These are phyloP conservation scores for Fraxinus albicans DNA, from an alignment of 305 asterid species.

Conservation along the genomic window DNA sequence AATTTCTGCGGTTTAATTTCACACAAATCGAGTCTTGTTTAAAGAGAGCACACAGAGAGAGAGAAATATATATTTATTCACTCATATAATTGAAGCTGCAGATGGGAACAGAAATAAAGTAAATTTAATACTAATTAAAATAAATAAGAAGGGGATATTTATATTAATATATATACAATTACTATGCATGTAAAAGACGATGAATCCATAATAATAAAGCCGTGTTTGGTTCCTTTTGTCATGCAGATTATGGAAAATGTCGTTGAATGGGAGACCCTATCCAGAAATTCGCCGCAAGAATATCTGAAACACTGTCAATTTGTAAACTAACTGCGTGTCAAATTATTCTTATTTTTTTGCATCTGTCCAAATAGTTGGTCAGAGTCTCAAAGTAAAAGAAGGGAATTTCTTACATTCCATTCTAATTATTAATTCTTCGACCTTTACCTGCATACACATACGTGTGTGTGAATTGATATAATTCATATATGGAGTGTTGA, in stretches of 20 bases:
- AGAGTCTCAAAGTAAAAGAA: conserved; percentile 40
- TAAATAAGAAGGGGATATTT: neutral
- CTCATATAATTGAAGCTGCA: neutral
- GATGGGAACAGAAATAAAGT: conserved; percentile 28
- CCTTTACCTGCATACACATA: conserved; percentile 1
- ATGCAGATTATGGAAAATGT: conserved; percentile 45
- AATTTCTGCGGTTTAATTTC: conserved; percentile 30
- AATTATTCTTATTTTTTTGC: neutral
- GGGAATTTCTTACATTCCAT: conserved; percentile 23
- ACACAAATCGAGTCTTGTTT: conserved; percentile 40
- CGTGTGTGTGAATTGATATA: neutral
- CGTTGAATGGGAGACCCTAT: conserved; percentile 63
- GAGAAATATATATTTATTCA: neutral
- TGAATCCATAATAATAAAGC: neutral
- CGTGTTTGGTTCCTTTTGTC: neutral
- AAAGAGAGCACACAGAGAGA: conserved; percentile 8
- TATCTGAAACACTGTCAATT: conserved; percentile 42
- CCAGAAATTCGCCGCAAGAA: conserved; percentile 40
- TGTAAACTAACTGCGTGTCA: neutral
- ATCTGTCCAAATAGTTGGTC: conserved; percentile 12
- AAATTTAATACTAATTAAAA: neutral
- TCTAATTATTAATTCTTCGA: neutral
- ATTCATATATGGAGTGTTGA: neutral
- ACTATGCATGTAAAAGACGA: neutral
- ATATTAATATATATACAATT: neutral